These are phyloP conservation scores for Plasmodium relictum DNA, from an alignment of 169 alveolate genomes.

Conservation along the genomic window DNA sequence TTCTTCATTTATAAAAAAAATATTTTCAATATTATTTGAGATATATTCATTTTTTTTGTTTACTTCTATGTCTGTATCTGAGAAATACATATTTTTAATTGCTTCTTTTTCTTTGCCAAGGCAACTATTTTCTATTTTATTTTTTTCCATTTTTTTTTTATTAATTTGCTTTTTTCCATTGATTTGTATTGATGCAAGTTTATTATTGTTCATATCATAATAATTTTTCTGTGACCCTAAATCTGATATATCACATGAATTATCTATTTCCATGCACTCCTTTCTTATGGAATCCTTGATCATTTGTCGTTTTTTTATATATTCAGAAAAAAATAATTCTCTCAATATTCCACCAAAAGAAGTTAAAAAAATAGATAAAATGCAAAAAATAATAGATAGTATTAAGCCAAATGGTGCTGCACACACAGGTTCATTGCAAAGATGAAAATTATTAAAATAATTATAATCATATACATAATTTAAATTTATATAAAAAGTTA, in stretches of 20 bases:
- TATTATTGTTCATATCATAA: not conserved
- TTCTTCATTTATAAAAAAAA: too few species aligned
- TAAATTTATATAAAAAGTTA: conserved; percentile 10
- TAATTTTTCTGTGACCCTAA: too few species aligned
- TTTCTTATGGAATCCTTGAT: not conserved
- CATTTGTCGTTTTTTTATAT: conserved; percentile 1
- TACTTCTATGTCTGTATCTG: not conserved
- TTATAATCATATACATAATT: conserved; percentile 3
- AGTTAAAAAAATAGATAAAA: conserved; percentile 59
- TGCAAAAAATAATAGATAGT: conserved; percentile 41
- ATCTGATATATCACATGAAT: not conserved
- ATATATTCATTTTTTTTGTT: not conserved
- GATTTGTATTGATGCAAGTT: not conserved
- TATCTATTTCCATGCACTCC: not conserved
- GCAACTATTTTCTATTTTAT: not conserved
- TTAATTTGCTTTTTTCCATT: not conserved
- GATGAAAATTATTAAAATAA: not conserved
- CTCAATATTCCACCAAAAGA: conserved; percentile 62
- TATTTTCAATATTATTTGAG: not conserved
- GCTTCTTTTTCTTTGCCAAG: not conserved
- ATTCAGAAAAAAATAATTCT: conserved; percentile 67
- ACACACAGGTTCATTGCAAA: conserved; percentile 8
- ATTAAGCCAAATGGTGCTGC: conserved; percentile 28
- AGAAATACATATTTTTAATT: not conserved
- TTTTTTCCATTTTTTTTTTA: not conserved